phyloP scores from a whole-genome alignment of 352 stramenopile species.

The Pythium scleroteichum region DNA sequence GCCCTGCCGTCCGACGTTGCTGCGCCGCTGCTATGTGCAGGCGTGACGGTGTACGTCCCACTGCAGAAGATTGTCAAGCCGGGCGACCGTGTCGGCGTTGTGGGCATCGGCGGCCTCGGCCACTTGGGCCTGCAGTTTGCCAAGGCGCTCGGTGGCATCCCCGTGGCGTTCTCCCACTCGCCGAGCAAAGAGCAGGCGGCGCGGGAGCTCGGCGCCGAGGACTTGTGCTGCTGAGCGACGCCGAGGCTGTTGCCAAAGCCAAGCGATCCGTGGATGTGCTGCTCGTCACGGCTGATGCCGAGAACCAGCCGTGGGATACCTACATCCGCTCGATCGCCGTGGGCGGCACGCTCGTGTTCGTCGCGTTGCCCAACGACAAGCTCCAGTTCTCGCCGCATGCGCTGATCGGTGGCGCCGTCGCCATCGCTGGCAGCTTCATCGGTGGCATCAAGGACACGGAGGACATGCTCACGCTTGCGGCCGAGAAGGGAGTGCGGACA shows the following conservation, averaged over 20 bases:
- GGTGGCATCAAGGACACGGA: constrained; percentile 18
- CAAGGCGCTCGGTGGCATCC: constrained; percentile 42
- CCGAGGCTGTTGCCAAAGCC: constrained; percentile 12
- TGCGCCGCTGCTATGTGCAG: constrained; percentile 63
- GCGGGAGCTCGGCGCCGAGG: constrained; percentile 21
- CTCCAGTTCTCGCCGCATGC: constrained; percentile 5
- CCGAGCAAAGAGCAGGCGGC: constrained; percentile 22
- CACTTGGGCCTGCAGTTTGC: constrained; percentile 73
- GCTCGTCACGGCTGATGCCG: constrained; percentile 34
- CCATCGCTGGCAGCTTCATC: constrained; percentile 29
- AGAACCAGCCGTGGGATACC: constrained; percentile 32
- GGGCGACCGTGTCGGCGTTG: constrained; percentile 43
- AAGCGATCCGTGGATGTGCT: constrained; percentile 26
- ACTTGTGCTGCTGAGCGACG: constrained; percentile 22
- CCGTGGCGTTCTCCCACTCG: constrained; percentile 45
- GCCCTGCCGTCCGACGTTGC: constrained; percentile 27
- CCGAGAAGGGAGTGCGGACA: constrained; percentile 11
- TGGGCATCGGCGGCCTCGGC: constrained; percentile 65
- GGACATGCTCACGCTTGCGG: constrained; percentile 15
- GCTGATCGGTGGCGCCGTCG: constrained; percentile 48
- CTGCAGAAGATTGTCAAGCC: constrained; percentile 38
- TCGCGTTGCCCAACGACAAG: constrained; percentile 25
- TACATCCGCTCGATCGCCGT: constrained; percentile 22
- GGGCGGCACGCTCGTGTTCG: constrained; percentile 29
- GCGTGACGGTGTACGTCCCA: constrained; percentile 55